These are phyloP conservation scores for Mycena maculata DNA, from an alignment of 768 basidiomycete species.

Conservation along the genomic window DNA sequence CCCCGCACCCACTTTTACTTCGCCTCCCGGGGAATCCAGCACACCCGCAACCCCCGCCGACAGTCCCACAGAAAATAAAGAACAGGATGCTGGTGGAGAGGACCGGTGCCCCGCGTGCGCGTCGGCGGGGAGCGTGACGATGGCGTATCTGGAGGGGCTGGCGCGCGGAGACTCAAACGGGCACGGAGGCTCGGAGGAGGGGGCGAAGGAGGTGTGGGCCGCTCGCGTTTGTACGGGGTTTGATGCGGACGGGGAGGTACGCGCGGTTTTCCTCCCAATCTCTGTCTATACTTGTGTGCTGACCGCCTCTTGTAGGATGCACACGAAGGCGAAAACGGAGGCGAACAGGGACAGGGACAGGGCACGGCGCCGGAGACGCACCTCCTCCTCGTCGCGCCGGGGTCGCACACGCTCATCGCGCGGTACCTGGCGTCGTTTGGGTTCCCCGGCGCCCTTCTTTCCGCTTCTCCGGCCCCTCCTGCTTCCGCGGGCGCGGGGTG, in stretches of 20 bases:
- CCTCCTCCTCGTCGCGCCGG: conserved; percentile 32
- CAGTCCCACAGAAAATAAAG: too few relatives aligned
- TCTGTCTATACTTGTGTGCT: not conserved
- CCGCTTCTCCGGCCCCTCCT: too few relatives aligned
- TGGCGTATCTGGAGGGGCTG: conserved; percentile 10
- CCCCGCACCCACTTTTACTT: too few relatives aligned
- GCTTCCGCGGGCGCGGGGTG: too few relatives aligned
- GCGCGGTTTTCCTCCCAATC: not conserved
- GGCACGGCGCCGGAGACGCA: conserved; percentile 15
- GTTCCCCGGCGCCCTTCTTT: conserved; percentile 7
- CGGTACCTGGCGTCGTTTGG: conserved; percentile 29
- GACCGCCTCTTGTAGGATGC: not conserved
- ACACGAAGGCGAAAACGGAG: not conserved
- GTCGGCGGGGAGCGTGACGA: not conserved
- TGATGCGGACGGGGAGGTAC: not conserved
- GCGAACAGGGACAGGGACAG: not conserved
- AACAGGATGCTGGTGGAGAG: too few relatives aligned
- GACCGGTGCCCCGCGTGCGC: not conserved
- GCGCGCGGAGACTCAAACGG: not conserved
- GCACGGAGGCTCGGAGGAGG: not conserved
- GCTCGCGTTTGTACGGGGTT: not conserved
- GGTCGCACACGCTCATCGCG: conserved; percentile 57
- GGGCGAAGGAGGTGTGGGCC: not conserved
- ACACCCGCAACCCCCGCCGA: too few relatives aligned
- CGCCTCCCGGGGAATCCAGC: too few relatives aligned